Evolutionary conservation across 108 stramenopile genomes (phyloP).

Genomic region (Nitzschia sp.): DNA sequence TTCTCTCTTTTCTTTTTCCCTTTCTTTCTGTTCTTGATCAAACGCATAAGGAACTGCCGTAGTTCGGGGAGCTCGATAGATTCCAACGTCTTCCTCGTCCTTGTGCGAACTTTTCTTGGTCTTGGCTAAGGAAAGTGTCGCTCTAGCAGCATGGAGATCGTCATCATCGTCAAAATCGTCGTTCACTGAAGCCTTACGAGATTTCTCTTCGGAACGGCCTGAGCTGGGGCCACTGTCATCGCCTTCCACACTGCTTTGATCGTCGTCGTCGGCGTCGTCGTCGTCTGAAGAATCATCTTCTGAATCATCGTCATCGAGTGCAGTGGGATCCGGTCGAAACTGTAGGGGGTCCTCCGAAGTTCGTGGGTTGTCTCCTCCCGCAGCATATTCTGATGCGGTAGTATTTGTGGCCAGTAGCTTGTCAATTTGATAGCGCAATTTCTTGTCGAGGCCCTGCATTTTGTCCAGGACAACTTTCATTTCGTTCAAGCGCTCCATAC

Average conservation of each 20-base stretch:
- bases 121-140: slow-evolving; percentile 22
- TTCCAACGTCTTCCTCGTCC: slow-evolving; percentile 20
- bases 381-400: slow-evolving; percentile 38
- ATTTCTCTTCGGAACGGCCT: slow-evolving; percentile 7
- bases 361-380: slow-evolving; percentile 26
- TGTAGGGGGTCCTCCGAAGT: slow-evolving; percentile 41
- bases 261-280: slow-evolving; percentile 27
- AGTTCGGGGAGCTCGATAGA: slow-evolving; percentile 79
- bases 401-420: slow-evolving; percentile 61
- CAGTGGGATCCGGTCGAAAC: slow-evolving; percentile 44
- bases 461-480: slow-evolving; percentile 84
- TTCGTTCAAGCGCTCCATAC: slow-evolving; percentile 50
- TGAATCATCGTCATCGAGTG: slow-evolving; percentile 30
- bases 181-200: slow-evolving; percentile 32
- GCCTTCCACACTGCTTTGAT: slow-evolving; percentile 19
- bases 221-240: slow-evolving; percentile 17
- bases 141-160: slow-evolving; percentile 42
- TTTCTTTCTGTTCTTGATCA: slow-evolving; percentile 49
- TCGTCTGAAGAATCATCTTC: slow-evolving; percentile 24
- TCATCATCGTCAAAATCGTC: slow-evolving; percentile 53
- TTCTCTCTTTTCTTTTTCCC: slow-evolving; percentile 59
- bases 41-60: slow-evolving; percentile 78
- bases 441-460: slow-evolving; percentile 79
- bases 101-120: slow-evolving; percentile 13
- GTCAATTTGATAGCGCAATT: slow-evolving; percentile 86